Conservation (phyloP, 805 yeast species). For the Tetrapisispora iriomotensis region DNA sequence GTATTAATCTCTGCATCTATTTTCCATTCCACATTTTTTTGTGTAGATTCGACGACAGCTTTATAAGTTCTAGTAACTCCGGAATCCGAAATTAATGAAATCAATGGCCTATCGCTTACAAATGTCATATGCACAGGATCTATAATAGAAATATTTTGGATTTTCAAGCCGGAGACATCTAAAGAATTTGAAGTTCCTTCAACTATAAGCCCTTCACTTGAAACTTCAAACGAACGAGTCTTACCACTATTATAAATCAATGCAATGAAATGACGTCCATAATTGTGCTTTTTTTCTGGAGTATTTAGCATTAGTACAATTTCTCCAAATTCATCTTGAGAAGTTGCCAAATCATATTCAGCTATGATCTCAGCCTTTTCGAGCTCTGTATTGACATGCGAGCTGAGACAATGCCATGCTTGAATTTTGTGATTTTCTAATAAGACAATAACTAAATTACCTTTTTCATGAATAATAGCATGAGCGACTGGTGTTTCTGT, state of each 20-base stretch:
- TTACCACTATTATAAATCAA: constrained; percentile 35
- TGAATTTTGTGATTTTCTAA: constrained; percentile 35
- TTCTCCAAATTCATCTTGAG: constrained; percentile 3
- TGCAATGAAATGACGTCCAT: constrained; percentile 37
- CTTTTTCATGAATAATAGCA: constrained; percentile 42
- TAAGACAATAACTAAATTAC: constrained; percentile 37
- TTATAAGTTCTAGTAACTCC: constrained; percentile 45
- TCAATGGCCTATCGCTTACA: constrained; percentile 32
- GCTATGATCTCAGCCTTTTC: constrained; percentile 10
- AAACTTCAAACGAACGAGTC: constrained; percentile 28
- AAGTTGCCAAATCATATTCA: constrained; percentile 6
- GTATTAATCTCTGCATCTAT: constrained; percentile 44
- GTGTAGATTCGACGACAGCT: constrained; percentile 25
- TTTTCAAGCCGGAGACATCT: constrained; percentile 21
- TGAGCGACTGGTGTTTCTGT: constrained; percentile 39
- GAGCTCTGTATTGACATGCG: constrained; percentile 6
- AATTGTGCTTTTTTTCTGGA: constrained; percentile 28
- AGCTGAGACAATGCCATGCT: constrained; percentile 49
- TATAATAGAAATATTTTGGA: constrained; percentile 43
- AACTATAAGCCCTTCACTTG: constrained; percentile 22
- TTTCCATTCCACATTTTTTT: constrained; percentile 39
- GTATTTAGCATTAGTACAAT: constrained; percentile 29
- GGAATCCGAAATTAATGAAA: constrained; percentile 46
- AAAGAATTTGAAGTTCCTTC: constrained; percentile 24
- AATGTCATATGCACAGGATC: constrained; percentile 49